Conservation (phyloP, 1,139 yeast species). For the Zygoascus meyerae region DNA sequence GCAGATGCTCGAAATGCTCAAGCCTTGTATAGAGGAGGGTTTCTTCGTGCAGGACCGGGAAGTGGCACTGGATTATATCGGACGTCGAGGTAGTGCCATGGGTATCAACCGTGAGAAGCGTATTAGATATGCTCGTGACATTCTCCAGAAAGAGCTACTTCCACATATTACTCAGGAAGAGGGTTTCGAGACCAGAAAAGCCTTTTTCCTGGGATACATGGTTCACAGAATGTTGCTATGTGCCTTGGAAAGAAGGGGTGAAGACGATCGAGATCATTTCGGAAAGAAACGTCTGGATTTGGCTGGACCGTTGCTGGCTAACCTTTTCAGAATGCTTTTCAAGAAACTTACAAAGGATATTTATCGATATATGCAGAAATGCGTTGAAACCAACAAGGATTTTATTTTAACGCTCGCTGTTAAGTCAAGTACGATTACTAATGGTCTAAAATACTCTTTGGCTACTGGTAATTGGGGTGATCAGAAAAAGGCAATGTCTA, state of each 20-base stretch:
- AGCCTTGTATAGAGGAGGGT: slow-evolving; percentile 99
- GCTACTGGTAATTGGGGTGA: slow-evolving; percentile 99
- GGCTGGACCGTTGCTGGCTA: slow-evolving; percentile 96
- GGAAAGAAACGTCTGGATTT: slow-evolving; percentile 97
- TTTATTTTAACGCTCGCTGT: slow-evolving; percentile 95
- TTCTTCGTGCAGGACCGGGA: slow-evolving; percentile 97
- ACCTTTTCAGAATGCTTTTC: slow-evolving; percentile 88
- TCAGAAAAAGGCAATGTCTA: slow-evolving; percentile 97
- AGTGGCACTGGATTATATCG: slow-evolving; percentile 95
- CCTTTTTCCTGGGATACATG: slow-evolving; percentile 96
- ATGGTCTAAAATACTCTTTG: slow-evolving; percentile 92
- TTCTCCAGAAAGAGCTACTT: slow-evolving; percentile 87
- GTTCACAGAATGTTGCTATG: slow-evolving; percentile 89
- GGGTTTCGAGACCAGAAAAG: slow-evolving; percentile 95
- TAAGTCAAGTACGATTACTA: slow-evolving; percentile 93
- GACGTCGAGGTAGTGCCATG: slow-evolving; percentile 76
- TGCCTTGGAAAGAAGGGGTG: slow-evolving; percentile 95
- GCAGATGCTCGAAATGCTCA: slow-evolving; percentile 99
- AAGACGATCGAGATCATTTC: slow-evolving; percentile 98
- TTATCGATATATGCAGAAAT: slow-evolving; percentile 96
- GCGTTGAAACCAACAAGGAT: slow-evolving; percentile 96
- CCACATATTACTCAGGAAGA: slow-evolving; percentile 98
- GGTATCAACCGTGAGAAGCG: slow-evolving; percentile 98
- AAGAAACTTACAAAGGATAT: slow-evolving; percentile 92
- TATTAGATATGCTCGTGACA: slow-evolving; percentile 95